Conservation (phyloP, 2,329 filamentous ascomycete genomes). For the Dendryphion nanum region DNA sequence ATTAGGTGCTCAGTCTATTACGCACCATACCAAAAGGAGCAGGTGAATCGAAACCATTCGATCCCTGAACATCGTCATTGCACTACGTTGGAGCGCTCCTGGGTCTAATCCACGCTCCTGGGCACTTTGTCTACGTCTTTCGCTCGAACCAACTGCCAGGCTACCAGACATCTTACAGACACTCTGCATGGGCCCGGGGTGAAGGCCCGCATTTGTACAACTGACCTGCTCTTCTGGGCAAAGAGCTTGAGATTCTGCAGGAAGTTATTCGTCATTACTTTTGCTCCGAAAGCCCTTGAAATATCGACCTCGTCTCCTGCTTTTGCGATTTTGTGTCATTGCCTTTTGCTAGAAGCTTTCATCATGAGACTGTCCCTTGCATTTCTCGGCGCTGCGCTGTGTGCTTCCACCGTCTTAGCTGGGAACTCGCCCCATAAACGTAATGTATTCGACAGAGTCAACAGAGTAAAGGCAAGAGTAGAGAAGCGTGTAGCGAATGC, state of each 20-base stretch:
- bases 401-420: slow-evolving; percentile 29
- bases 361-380: slow-evolving; percentile 33
- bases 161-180: background rate
- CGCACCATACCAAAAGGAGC: slow-evolving; percentile 2
- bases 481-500: slow-evolving; percentile 27
- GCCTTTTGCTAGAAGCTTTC: too few relatives aligned
- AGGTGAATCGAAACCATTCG: slow-evolving; percentile 2
- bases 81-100: slow-evolving; percentile 1
- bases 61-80: slow-evolving; percentile 4
- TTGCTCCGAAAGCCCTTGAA: too few relatives aligned
- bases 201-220: slow-evolving; percentile 4
- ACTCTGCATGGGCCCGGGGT: background rate
- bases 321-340: background rate
- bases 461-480: slow-evolving; percentile 16
- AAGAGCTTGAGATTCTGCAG: slow-evolving; percentile 8
- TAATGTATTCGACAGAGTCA: slow-evolving; percentile 28
- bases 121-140: too few relatives aligned
- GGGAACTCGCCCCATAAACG: slow-evolving; percentile 24
- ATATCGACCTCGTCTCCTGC: background rate
- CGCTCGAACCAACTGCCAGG: too few relatives aligned
- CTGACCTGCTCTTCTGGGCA: slow-evolving; percentile 16
- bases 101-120: background rate
- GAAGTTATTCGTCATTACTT: too few relatives aligned
- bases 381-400: slow-evolving; percentile 25
- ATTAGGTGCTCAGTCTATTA: too few relatives aligned